Evolutionary conservation across 2,329 filamentous ascomycete species (phyloP), one percentile per base, ranked within the genome.

Genomic region (Pseudogymnoascus sp.): DNA sequence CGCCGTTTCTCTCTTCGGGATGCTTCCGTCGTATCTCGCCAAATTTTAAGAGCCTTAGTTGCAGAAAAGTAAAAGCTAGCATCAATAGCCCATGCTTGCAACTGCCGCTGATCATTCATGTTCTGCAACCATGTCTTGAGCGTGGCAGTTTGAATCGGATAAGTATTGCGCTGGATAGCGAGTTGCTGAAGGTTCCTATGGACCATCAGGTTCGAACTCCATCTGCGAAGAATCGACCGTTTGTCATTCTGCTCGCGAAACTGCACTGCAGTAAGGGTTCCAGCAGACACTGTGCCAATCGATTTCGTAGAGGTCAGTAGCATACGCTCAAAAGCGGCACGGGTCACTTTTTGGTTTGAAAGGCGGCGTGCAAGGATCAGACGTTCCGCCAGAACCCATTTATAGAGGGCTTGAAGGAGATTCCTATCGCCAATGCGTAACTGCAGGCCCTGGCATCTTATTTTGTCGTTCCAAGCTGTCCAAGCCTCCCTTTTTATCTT

Each of bases 381-480:
- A 64, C 78, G 71, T 61, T 77, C 79, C 35, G 80, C 78, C 30
- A 87, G 68, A n/a, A 82, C 77, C 84, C 84, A 87, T 71, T 79
- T 84, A 71, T 85, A 86, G 64, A 88, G 74, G 5, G 76, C 72
- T 68, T 87, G 79, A 30, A 82, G 73, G 42, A 82, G 74, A 41
- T 86, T 66, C 3, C 84, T 79, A 65, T 83, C 79, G 65, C 86
- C 77, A 58, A 86, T 82, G 12, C 78, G 79, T 19, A 77, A 74
- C 58, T 73, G 74, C 1, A 87, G 72, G 14, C 79, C 78, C 66
- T 80, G 76, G 64, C 77, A 80, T 16, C 85, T 82, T 14, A 86
- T 75, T 14, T 75, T 75, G 67, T 87, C 82, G 65, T 87, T 87
- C 86, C 85, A 88, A 9, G 76, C 74, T 1, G 79, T 85, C 76